phyloP scores from a whole-genome alignment of 768 basidiomycete species.

The Daedaleopsis sinensis region DNA sequence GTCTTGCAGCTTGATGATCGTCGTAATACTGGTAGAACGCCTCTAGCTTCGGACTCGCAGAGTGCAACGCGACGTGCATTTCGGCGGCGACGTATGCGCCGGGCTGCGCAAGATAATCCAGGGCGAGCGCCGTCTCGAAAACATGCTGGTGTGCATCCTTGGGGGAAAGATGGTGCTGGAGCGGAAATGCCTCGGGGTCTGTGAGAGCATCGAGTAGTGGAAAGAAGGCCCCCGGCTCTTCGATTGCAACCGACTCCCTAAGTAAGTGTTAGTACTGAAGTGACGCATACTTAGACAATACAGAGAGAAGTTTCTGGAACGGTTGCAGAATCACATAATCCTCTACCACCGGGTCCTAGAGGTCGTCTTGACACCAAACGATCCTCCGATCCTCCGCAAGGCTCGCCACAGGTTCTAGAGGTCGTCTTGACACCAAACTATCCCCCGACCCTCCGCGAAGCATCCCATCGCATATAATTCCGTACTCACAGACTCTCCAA shows the following conservation, averaged over 20 bases:
- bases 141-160: constrained; percentile 58
- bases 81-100: constrained; percentile 61
- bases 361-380: too few relatives aligned
- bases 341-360: too few relatives aligned
- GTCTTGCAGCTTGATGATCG: constrained; percentile 29
- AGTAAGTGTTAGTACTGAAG: background rate
- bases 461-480: background rate
- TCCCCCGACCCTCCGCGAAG: background rate
- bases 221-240: constrained; percentile 76
- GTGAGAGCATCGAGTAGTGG: constrained; percentile 70
- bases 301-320: too few relatives aligned
- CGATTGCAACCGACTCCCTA: constrained; percentile 82
- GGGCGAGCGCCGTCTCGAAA: constrained; percentile 50
- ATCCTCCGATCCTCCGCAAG: too few relatives aligned
- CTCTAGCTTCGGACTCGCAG: constrained; percentile 77
- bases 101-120: constrained; percentile 51
- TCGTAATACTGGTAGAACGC: constrained; percentile 81
- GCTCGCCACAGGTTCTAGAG: too few relatives aligned
- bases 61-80: constrained; percentile 76
- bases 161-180: constrained; percentile 39
- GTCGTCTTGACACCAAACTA: background rate
- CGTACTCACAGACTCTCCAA: constrained; percentile 36
- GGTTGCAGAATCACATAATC: too few relatives aligned
- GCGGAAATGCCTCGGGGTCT: constrained; percentile 45
- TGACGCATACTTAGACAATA: too few relatives aligned